These are phyloP conservation scores for Penicilliopsis zonata DNA, from an alignment of 495 filamentous ascomycete species.

Conservation along the genomic window DNA sequence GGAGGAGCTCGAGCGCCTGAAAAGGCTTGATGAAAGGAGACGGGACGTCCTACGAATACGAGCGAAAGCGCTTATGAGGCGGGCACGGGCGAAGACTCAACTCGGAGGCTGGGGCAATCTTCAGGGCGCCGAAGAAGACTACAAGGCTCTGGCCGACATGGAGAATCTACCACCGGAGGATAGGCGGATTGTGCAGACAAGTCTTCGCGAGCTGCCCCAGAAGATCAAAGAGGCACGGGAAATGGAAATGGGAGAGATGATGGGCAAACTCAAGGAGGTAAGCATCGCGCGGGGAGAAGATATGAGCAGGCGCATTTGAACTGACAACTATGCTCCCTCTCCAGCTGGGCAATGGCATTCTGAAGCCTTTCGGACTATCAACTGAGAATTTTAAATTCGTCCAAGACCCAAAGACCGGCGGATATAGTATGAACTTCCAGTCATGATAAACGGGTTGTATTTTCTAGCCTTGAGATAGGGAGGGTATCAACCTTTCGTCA, in stretches of 20 bases:
- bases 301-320: too few relatives aligned
- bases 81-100: slow-evolving; percentile 63
- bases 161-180: slow-evolving; percentile 52
- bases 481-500: too few relatives aligned
- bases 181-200: slow-evolving; percentile 48
- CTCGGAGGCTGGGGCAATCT: slow-evolving; percentile 67
- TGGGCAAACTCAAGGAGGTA: slow-evolving; percentile 85
- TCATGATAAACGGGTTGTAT: too few relatives aligned
- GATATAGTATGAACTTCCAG: slow-evolving; percentile 82
- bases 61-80: slow-evolving; percentile 74
- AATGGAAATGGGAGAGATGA: slow-evolving; percentile 87
- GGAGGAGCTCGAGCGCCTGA: slow-evolving; percentile 40
- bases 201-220: slow-evolving; percentile 49
- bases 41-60: slow-evolving; percentile 66
- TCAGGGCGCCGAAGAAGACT: slow-evolving; percentile 71
- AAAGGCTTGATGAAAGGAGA: slow-evolving; percentile 35
- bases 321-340: slow-evolving; percentile 4
- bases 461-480: too few relatives aligned
- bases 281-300: too few relatives aligned
- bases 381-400: slow-evolving; percentile 91
- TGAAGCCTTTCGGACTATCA: slow-evolving; percentile 86
- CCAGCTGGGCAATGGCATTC: slow-evolving; percentile 75
- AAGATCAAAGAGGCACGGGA: slow-evolving; percentile 65
- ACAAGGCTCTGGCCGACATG: slow-evolving; percentile 44
- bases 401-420: slow-evolving; percentile 79